Base-by-base conservation (phyloP, 352 stramenopile species). In the Globisporangium paroecandrum region DNA sequence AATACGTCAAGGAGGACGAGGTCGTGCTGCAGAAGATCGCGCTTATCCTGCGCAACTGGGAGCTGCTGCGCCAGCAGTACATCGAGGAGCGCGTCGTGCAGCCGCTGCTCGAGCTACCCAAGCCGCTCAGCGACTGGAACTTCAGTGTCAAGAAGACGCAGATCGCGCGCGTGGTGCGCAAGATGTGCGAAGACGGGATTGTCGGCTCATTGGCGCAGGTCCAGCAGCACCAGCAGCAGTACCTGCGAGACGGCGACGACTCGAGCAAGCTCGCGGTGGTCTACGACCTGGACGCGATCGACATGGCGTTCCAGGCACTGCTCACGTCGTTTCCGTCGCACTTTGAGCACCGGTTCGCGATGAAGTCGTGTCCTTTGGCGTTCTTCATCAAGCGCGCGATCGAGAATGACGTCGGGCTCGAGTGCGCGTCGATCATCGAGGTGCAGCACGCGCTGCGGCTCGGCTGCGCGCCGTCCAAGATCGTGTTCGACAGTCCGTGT, bases 401-500 rank as follows among this genome's bases (percentile, higher is more conserved):
- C 47, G 78, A 90, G 27, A 91, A 91, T 60, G 83, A 89, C 53
- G 77, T 93, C 24, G 88, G 88, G 0, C 71, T 91, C 49, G 88
- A 93, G 70, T 94, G 88, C 49, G 88, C 88, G n/a, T 96, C 88
- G 1, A 81, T 96, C 34, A 69, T 91, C 8, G 88, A 96, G 68
- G 88, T 94, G 13, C 79, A 91, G 65, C 88, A 96, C 57, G 87
- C 88, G 8, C 72, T 96, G 47, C 76, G 78, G 5, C 75, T 93
- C 38, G 83, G 85, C 1, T 96, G 87, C 32, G 58, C 83, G 46
- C 83, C 85, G 32, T 74, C 89, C 63, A 84, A 85, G 25, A 86
- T 98, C 43, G 90, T 98, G 8, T 98, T 96, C 68, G 94, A 98
- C 73, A 97, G 85, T 71, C 94, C 94, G 1, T 96, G 88, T 77